Conservation (phyloP, 495 filamentous ascomycete genomes). For the Daldinia childiae region DNA sequence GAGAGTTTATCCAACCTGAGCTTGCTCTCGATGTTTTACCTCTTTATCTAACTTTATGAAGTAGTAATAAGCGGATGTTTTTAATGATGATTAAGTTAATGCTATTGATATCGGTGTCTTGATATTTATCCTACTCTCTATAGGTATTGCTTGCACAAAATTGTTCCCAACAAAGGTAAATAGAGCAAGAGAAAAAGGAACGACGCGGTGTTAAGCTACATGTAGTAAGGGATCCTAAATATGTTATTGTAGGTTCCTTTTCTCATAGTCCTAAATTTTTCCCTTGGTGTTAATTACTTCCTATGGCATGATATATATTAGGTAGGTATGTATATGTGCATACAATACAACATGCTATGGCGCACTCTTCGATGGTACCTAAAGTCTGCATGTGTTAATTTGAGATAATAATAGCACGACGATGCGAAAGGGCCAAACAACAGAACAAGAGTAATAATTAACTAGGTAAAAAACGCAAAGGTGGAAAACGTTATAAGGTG, state of each 20-base stretch:
- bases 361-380: neutral
- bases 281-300: neutral
- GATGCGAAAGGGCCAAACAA: too few relatives aligned
- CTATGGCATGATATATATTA: too few relatives aligned
- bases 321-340: neutral
- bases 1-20: neutral
- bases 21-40: neutral
- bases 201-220: too few relatives aligned
- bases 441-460: too few relatives aligned
- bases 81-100: neutral
- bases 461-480: neutral
- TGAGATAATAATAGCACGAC: too few relatives aligned
- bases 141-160: neutral
- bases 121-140: neutral
- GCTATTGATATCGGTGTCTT: neutral
- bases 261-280: neutral
- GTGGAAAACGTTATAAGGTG: neutral
- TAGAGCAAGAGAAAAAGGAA: neutral
- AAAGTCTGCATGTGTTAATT: too few relatives aligned
- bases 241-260: neutral
- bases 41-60: neutral
- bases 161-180: too few relatives aligned
- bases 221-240: neutral
- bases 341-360: neutral
- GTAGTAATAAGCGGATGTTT: neutral